Percentiles rank a stretch among this genome's conserved stretches.
These are phyloP conservation scores for Candida boleticola DNA, from an alignment of 805 yeast species.

Conservation along the genomic window DNA sequence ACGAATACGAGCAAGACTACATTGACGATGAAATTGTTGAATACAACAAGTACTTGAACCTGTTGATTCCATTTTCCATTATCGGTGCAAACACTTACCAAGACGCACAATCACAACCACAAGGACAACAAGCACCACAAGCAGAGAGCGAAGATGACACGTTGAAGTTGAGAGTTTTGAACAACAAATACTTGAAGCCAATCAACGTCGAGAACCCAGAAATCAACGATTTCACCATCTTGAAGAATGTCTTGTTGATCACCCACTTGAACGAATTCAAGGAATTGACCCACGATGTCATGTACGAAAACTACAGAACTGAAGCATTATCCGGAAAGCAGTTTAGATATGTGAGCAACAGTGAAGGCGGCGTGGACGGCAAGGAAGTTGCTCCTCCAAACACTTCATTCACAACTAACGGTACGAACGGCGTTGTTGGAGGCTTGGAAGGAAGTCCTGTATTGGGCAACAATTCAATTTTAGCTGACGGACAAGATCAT, in stretches of 20 bases:
- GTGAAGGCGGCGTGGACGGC: conserved; percentile 3
- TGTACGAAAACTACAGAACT: conserved; percentile 89
- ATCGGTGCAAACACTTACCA: conserved; percentile 68
- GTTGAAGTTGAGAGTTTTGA: conserved; percentile 53
- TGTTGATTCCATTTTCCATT: conserved; percentile 63
- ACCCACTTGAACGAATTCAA: conserved; percentile 86
- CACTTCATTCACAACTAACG: conserved; percentile 2
- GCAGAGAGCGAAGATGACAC: conserved; percentile 29
- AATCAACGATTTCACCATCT: conserved; percentile 73
- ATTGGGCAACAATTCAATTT: background rate
- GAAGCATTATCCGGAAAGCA: conserved; percentile 71
- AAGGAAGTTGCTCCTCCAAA: background rate
- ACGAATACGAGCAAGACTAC: conserved; percentile 49
- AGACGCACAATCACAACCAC: conserved; percentile 24
- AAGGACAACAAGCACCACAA: conserved; percentile 11
- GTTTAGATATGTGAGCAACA: conserved; percentile 34
- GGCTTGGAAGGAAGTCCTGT: background rate
- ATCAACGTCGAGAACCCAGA: conserved; percentile 70
- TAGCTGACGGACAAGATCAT: conserved; percentile 9
- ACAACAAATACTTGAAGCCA: conserved; percentile 48
- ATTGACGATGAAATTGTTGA: conserved; percentile 63
- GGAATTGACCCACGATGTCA: conserved; percentile 81
- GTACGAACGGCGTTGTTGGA: background rate
- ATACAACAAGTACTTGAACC: conserved; percentile 62
- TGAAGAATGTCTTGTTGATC: conserved; percentile 76